Evolutionary conservation across 2,329 filamentous ascomycete species (phyloP).

Genomic region (Hymenoscyphus repandus): DNA sequence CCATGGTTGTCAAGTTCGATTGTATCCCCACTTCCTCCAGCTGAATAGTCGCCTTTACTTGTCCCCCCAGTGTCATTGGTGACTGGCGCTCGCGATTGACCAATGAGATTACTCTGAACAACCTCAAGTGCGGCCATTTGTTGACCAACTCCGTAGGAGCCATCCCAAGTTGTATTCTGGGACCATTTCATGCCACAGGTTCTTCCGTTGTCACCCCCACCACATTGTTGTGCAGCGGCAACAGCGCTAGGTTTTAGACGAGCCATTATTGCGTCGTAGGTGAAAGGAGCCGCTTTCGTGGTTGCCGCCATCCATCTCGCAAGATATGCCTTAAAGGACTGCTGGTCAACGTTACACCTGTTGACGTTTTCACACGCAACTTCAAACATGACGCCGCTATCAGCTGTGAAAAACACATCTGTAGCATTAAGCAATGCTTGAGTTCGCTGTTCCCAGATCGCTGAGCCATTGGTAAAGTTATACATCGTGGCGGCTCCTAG

Average conservation of each 20-base stretch:
- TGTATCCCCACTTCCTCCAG: slow-evolving; percentile 15
- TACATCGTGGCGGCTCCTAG: slow-evolving; percentile 65
- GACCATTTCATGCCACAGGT: slow-evolving; percentile 59
- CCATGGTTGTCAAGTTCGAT: slow-evolving; percentile 1
- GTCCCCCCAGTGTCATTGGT: slow-evolving; percentile 53
- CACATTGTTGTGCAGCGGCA: slow-evolving; percentile 53
- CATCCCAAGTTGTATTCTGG: slow-evolving; percentile 48
- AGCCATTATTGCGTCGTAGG: slow-evolving; percentile 46
- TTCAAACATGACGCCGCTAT: slow-evolving; percentile 54
- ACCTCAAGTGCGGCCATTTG: slow-evolving; percentile 66
- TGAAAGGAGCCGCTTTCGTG: slow-evolving; percentile 59
- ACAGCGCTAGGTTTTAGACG: slow-evolving; percentile 47
- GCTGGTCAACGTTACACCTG: slow-evolving; percentile 57
- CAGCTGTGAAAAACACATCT: slow-evolving; percentile 48
- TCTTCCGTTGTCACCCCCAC: slow-evolving; percentile 49
- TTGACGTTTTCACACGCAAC: slow-evolving; percentile 58
- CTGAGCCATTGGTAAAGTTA: slow-evolving; percentile 48
- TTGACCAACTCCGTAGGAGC: slow-evolving; percentile 57
- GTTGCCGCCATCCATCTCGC: slow-evolving; percentile 56
- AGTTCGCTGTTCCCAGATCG: slow-evolving; percentile 53
- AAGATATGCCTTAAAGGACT: slow-evolving; percentile 60
- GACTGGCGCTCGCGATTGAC: slow-evolving; percentile 37
- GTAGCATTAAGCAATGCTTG: slow-evolving; percentile 51
- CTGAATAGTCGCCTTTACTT: slow-evolving; percentile 37
- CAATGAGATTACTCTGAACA: slow-evolving; percentile 55